Conservation (phyloP, 2,329 filamentous ascomycete genomes). For the Hypoxylon sp. region DNA sequence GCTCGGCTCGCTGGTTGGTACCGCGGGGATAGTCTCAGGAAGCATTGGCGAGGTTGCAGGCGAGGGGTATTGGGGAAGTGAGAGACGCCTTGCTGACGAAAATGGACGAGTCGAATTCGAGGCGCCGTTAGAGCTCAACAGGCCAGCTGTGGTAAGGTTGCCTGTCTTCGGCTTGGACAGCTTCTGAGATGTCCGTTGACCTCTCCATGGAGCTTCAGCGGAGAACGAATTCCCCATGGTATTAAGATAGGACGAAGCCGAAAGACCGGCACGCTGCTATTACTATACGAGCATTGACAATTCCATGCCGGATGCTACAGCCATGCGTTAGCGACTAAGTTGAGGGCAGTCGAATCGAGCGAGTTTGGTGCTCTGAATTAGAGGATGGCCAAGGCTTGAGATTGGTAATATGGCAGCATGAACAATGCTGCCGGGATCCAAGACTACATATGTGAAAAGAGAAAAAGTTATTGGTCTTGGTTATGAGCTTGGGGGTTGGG, state of each 20-base stretch:
- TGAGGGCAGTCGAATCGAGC: conserved; percentile 18
- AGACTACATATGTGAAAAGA: conserved; percentile 29
- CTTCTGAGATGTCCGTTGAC: conserved; percentile 59
- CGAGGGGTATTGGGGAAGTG: conserved; percentile 44
- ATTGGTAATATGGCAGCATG: conserved; percentile 44
- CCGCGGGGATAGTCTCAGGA: conserved; percentile 33
- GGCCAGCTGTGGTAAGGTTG: conserved; percentile 58
- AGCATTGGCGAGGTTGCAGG: conserved; percentile 41
- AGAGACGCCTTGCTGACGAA: conserved; percentile 49
- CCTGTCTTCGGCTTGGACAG: conserved; percentile 65
- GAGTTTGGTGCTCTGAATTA: conserved; percentile 34
- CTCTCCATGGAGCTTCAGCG: conserved; percentile 57
- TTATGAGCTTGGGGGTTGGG: conserved; percentile 34
- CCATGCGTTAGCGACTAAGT: conserved; percentile 48
- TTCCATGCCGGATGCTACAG: conserved; percentile 57
- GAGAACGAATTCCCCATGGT: conserved; percentile 67
- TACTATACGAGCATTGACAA: conserved; percentile 56
- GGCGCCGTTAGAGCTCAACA: conserved; percentile 56
- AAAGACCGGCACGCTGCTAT: conserved; percentile 52
- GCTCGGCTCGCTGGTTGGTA: conserved; percentile 13
- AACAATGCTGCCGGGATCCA: conserved; percentile 25
- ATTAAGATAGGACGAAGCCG: conserved; percentile 46
- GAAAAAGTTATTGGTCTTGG: conserved; percentile 20
- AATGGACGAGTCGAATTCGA: conserved; percentile 52
- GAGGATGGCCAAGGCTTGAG: conserved; percentile 34